phyloP scores from a whole-genome alignment of 352 stramenopile species.

The Globisporangium cylindrosporum region DNA sequence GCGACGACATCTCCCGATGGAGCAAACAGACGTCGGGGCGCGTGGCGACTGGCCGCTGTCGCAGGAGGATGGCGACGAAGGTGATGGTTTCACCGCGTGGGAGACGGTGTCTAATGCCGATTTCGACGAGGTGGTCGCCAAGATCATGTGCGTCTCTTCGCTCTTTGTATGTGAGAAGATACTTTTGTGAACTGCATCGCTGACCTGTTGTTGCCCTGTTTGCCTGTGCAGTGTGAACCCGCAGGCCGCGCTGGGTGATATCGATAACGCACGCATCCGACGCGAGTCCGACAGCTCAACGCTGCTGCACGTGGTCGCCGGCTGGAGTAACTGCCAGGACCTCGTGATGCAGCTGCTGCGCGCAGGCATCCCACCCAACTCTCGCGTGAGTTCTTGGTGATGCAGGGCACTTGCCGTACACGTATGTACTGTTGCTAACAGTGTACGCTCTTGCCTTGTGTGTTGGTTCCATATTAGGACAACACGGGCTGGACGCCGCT shows the following conservation, averaged over 20 bases:
- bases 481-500: constrained; percentile 53
- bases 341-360: constrained; percentile 46
- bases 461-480: constrained; percentile 17
- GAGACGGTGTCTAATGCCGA: constrained; percentile 14
- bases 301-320: constrained; percentile 20
- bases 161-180: not conserved
- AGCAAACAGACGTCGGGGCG: not conserved
- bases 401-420: not conserved
- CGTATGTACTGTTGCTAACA: not conserved
- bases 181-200: not conserved
- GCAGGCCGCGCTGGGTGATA: constrained; percentile 1
- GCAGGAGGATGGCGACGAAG: not conserved
- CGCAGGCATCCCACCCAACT: constrained; percentile 37
- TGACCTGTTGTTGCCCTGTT: not conserved
- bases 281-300: constrained; percentile 21
- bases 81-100: not conserved
- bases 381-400: constrained; percentile 18
- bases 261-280: constrained; percentile 12
- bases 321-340: constrained; percentile 21
- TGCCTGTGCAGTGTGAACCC: constrained; percentile 16
- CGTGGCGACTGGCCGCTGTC: too few species aligned
- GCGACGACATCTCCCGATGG: not conserved
- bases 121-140: constrained; percentile 19
- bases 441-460: too few species aligned
- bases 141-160: constrained; percentile 18